Evolutionary conservation across 805 yeast genomes (phyloP), one percentile per base, ranked within the genome.

Genomic region (Ogataea nakhonphanomensis): DNA sequence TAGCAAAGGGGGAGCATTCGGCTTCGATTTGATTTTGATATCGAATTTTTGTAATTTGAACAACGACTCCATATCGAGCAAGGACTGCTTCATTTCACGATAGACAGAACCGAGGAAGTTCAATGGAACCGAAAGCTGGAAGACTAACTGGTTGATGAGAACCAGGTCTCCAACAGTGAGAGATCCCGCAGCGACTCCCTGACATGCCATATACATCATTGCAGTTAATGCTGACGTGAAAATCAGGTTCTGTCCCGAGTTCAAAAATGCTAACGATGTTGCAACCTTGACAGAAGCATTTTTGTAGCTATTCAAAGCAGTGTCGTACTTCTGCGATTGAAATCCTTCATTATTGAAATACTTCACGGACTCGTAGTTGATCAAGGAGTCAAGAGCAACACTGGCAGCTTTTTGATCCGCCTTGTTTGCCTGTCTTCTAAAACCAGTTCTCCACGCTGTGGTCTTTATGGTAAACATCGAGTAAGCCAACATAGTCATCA

Each of bases 161-260:
- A 93, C 98, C 56, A 93, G 70, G 59, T 93, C 99, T 51, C 99
- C 99, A 14, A 93, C 97, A 1, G 95, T 83, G 40, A 93, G 67
- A 0, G 77, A 62, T 0, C 96, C 96, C 3, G 75, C 63, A 10
- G 88, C 79, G n/a, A 93, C 93, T 21, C 98, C 98, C 40, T 80
- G 78, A 54, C 96, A 87, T 11, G 96, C 97, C 95, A 93, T 82
- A 61, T 86, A 93, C 99, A 93, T 93, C 95, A 93, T 93, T 2
- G 81, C 85, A 1, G 99, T 93, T 48, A 93, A 68, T 1, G 99
- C 98, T 29, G 85, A 64, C 0, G 97, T 86, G 65, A 85, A 85
- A 24, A 85, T 85, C 40, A 84, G 52, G 57, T 81, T 84, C 59
- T 85, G 95, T 12, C 95, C 95, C 0, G 88, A 72, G 49, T 85